Evolutionary conservation across 1,284 basidiomycete species (phyloP).

Genomic region (Golubevia sp.): DNA sequence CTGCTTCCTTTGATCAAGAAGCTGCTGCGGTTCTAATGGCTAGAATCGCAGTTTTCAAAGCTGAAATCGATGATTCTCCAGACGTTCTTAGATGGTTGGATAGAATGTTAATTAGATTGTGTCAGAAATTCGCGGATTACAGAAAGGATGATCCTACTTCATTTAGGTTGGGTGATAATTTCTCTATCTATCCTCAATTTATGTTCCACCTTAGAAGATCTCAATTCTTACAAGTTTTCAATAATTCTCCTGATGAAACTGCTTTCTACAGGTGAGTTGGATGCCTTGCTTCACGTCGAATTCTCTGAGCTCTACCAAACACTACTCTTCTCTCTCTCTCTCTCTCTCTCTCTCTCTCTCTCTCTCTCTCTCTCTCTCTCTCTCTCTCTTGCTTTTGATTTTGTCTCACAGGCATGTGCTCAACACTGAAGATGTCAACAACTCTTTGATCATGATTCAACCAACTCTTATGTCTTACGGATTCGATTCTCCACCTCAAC

Average conservation of each 20-base stretch:
- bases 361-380: too few species aligned
- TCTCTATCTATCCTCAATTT: slow-evolving; percentile 61
- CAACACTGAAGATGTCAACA: slow-evolving; percentile 61
- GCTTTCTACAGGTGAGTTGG: slow-evolving; percentile 45
- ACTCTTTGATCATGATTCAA: slow-evolving; percentile 62
- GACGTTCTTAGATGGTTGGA: slow-evolving; percentile 61
- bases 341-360: too few species aligned
- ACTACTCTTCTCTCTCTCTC: background rate
- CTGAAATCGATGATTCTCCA: slow-evolving; percentile 60
- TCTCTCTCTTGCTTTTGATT: background rate
- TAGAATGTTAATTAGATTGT: slow-evolving; percentile 61
- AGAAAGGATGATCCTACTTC: slow-evolving; percentile 60
- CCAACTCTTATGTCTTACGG: slow-evolving; percentile 62
- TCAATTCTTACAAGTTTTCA: slow-evolving; percentile 61
- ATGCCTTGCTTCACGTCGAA: too few species aligned
- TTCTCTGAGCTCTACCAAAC: too few species aligned
- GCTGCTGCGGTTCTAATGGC: slow-evolving; percentile 62
- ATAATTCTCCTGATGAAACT: slow-evolving; percentile 62
- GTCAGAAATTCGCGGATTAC: slow-evolving; percentile 62
- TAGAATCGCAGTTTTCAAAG: slow-evolving; percentile 61
- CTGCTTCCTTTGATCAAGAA: slow-evolving; percentile 60
- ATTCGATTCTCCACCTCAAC: slow-evolving; percentile 53
- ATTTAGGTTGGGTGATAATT: slow-evolving; percentile 56
- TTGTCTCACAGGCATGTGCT: slow-evolving; percentile 42
- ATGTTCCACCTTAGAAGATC: slow-evolving; percentile 61